A percentile compares a stretch with the other conserved stretches of the same genome.
Evolutionary conservation across 139 green algal species (phyloP).

Genomic region (Astrephomene gubernaculifera): DNA sequence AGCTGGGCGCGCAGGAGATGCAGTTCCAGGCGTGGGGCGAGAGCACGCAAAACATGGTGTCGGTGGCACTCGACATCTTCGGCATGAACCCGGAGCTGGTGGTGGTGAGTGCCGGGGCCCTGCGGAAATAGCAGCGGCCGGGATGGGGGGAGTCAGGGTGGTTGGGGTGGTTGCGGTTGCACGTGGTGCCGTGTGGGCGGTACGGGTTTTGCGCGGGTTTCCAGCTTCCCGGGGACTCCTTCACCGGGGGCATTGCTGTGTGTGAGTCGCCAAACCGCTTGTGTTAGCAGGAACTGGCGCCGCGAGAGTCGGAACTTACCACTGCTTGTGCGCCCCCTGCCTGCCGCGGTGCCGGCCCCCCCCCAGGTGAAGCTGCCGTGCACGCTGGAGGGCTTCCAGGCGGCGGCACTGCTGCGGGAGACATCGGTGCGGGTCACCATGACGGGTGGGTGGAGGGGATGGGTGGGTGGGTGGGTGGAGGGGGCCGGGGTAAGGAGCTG

Average conservation of each 20-base stretch:
- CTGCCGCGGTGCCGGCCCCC: conserved; percentile 5
- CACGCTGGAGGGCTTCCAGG: conserved; percentile 75
- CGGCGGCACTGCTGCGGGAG: conserved; percentile 64
- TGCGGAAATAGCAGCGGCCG: too few relatives aligned
- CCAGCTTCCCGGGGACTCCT: too few relatives aligned
- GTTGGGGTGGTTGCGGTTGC: too few relatives aligned
- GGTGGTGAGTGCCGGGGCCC: conserved; percentile 33
- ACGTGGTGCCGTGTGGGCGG: too few relatives aligned
- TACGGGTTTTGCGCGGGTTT: too few relatives aligned
- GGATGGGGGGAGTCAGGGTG: background rate
- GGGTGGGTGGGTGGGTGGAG: background rate
- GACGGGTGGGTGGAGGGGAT: conserved; percentile 54
- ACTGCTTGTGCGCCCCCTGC: background rate
- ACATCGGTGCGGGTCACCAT: conserved; percentile 75
- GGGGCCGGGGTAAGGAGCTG: background rate
- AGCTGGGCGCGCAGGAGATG: conserved; percentile 25
- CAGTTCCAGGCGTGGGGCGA: conserved; percentile 73
- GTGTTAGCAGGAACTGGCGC: too few relatives aligned
- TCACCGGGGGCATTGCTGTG: too few relatives aligned
- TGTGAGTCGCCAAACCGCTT: too few relatives aligned
- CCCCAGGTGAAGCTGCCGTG: conserved; percentile 81
- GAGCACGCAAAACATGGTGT: conserved; percentile 60
- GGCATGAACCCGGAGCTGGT: conserved; percentile 54
- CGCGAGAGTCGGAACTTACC: too few relatives aligned
- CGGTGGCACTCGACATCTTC: conserved; percentile 63